These are phyloP conservation scores for Lactarius hengduanensis DNA, from an alignment of 768 basidiomycete genomes.

Conservation along the genomic window DNA sequence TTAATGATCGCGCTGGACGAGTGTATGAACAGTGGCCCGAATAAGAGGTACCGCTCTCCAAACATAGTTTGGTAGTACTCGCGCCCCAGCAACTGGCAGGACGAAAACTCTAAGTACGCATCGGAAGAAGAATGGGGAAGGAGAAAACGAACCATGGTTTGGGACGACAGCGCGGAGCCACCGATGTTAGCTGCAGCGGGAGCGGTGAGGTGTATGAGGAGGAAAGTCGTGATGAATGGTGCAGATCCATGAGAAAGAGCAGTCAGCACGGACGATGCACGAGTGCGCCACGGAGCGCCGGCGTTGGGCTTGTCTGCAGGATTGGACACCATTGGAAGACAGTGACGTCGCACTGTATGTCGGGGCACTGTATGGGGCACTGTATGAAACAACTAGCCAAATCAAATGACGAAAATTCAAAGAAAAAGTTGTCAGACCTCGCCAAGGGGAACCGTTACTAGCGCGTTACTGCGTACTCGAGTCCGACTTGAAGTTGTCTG, in stretches of 20 bases:
- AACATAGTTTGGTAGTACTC: slow-evolving; percentile 81
- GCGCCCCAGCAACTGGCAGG: slow-evolving; percentile 67
- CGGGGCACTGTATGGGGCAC: not conserved
- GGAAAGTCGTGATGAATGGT: slow-evolving; percentile 74
- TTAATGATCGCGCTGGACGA: slow-evolving; percentile 56
- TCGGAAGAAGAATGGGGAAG: no score
- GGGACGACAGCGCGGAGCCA: slow-evolving; percentile 64
- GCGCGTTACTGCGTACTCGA: no score
- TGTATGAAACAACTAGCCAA: slow-evolving; percentile 7
- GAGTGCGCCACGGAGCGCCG: slow-evolving; percentile 13
- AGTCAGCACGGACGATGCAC: slow-evolving; percentile 42
- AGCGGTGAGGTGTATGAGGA: slow-evolving; percentile 76
- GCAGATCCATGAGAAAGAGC: slow-evolving; percentile 64
- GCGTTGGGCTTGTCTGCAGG: slow-evolving; percentile 7
- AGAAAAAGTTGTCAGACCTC: not conserved
- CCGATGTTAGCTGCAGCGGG: slow-evolving; percentile 67
- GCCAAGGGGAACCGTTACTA: no score
- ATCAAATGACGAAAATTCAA: not conserved
- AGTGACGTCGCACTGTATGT: slow-evolving; percentile 2
- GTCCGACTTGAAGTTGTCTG: not conserved
- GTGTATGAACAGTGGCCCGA: slow-evolving; percentile 67
- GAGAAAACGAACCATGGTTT: slow-evolving; percentile 60
- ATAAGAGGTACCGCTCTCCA: slow-evolving; percentile 65
- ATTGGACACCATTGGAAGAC: not conserved
- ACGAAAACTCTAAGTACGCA: not conserved